Base-by-base conservation (phyloP, 2,329 filamentous ascomycete genomes). In the Nemania sp. region DNA sequence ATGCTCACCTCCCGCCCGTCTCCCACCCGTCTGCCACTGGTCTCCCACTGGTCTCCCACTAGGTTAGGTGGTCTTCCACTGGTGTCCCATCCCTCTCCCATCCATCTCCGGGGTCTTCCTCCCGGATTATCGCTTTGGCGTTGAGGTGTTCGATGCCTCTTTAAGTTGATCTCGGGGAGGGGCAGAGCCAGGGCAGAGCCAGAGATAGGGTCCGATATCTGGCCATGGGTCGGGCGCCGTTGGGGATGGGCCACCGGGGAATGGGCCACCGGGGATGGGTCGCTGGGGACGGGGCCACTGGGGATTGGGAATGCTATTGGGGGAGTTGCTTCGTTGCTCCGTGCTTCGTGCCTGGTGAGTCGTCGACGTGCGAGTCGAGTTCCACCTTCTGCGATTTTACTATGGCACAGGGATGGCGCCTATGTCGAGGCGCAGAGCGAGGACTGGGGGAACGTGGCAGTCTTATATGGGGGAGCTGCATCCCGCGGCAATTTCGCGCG, bases 381-480 rank as follows among this genome's bases (percentile, higher is more conserved):
- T 55, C 62, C 62, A 64, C 55, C 62, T n/a, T 55, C 37, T 43
- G 15, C 21, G 20, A 39, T 49, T 43, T 54, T 49, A 34, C 46
- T 46, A 49, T 51, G 47, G 56, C 46, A 49, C 63, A 49, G 53
- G 52, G 59, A 59, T 42, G 57, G 49, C 53, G 43, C 60, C 49
- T 35, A 57, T 57, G 56, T 58, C 46, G 48, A 63, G 51, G 35
- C 40, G 40, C 40, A 53, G 54, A 57, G 53, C 58, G 63, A 62
- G 49, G 54, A 63, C 60, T 63, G 63, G 63, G 64, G 54, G 64
- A 65, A 64, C 61, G 64, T 65, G 64, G 64, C 64, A 65, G 57
- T 62, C 69, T 73, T 73, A 73, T 72, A 72, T 62, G 65, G 65
- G 56, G 54, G 57, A 52, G 59, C 59, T 39, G 57, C 52, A 66